These are phyloP conservation scores for Seminavis robusta DNA, from an alignment of 108 stramenopile species.

Conservation along the genomic window DNA sequence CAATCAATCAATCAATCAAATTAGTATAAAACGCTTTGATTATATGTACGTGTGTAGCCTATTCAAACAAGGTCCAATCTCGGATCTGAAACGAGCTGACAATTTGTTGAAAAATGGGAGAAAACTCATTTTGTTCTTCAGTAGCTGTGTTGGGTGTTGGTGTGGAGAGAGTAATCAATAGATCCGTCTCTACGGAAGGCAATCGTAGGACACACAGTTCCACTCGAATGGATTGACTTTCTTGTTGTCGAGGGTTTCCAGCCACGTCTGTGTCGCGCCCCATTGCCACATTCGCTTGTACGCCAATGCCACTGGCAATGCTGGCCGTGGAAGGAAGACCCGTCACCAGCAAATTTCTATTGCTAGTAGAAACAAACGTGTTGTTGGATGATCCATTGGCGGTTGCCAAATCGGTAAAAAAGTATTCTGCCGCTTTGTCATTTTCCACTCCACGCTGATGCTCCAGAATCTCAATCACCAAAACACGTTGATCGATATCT, in stretches of 20 bases:
- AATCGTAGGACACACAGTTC: slow-evolving; percentile 62
- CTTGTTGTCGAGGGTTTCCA: slow-evolving; percentile 21
- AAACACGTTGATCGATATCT: slow-evolving; percentile 35
- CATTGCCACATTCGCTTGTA: slow-evolving; percentile 28
- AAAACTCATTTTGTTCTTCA: background rate
- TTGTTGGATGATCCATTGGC: slow-evolving; percentile 26
- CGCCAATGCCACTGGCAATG: slow-evolving; percentile 24
- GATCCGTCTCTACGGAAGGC: slow-evolving; percentile 45
- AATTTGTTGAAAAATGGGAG: slow-evolving; percentile 20
- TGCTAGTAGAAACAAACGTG: slow-evolving; percentile 1
- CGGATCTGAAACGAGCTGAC: slow-evolving; percentile 31
- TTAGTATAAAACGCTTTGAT: no score
- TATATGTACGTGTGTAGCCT: no score
- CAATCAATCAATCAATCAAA: no score
- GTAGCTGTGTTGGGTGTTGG: slow-evolving; percentile 20
- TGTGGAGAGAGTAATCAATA: slow-evolving; percentile 59
- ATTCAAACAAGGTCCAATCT: slow-evolving; percentile 65
- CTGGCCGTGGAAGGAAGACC: background rate
- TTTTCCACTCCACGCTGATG: slow-evolving; percentile 31
- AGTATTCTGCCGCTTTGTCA: slow-evolving; percentile 44
- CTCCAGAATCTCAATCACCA: slow-evolving; percentile 68
- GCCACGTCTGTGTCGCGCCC: slow-evolving; percentile 19
- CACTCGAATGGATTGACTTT: slow-evolving; percentile 25
- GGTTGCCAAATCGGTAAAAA: slow-evolving; percentile 71
- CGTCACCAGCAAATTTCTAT: background rate